Conservation (phyloP, 768 basidiomycete species). For the Fomitopsis serialis region DNA sequence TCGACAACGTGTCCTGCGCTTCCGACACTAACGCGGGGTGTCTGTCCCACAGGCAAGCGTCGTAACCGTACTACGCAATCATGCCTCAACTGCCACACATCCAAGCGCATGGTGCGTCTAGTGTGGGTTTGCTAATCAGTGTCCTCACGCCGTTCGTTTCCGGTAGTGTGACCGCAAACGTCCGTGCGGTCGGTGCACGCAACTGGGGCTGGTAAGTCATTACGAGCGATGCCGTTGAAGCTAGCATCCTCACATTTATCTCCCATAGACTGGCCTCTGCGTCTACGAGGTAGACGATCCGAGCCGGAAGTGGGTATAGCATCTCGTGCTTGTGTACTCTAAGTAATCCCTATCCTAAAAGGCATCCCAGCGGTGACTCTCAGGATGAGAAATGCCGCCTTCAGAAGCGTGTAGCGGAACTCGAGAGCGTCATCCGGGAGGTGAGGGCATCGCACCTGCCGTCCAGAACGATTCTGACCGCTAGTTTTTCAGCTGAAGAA, state of each 20-base stretch:
- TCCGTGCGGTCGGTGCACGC: conserved; percentile 40
- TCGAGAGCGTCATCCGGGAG: conserved; percentile 82
- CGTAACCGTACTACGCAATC: conserved; percentile 73
- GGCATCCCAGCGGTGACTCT: conserved; percentile 19
- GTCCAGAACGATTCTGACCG: background rate
- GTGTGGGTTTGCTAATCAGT: background rate
- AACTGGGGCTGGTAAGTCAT: conserved; percentile 33
- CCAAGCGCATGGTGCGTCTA: conserved; percentile 60
- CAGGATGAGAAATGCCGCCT: conserved; percentile 64
- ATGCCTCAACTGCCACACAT: conserved; percentile 68
- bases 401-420: conserved; percentile 71
- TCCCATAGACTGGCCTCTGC: conserved; percentile 64
- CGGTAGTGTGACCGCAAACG: conserved; percentile 42
- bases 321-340: background rate
- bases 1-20: background rate
- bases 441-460: conserved; percentile 24
- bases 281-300: conserved; percentile 84
- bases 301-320: background rate
- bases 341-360: background rate
- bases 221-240: too few relatives aligned
- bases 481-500: conserved; percentile 52
- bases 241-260: background rate
- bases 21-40: conserved; percentile 20
- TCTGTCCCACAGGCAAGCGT: conserved; percentile 27
- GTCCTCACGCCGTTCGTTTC: background rate